A percentile compares a stretch with the other conserved stretches of the same genome.
phyloP scores from a whole-genome alignment of 129 eudicot species.

The Helianthus tuberosus region DNA sequence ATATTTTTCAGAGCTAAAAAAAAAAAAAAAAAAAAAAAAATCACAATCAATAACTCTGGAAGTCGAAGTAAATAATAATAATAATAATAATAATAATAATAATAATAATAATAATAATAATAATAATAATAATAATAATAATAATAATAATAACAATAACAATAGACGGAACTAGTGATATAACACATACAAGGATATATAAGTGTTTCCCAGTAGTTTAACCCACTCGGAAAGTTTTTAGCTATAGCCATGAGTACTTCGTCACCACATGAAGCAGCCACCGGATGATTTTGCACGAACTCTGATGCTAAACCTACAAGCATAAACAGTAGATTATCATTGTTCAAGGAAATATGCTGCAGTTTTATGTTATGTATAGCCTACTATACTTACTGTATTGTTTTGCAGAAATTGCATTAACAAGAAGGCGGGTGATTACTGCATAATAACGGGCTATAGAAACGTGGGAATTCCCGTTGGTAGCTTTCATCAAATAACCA shows the following conservation, averaged over 20 bases:
- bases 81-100: background rate
- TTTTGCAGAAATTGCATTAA: constrained; percentile 20
- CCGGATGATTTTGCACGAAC: background rate
- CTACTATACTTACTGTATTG: too few species aligned
- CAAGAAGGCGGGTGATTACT: constrained; percentile 2
- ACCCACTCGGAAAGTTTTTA: constrained; percentile 18
- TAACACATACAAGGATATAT: constrained; percentile 31
- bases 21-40: too few species aligned
- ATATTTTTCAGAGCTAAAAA: background rate
- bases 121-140: too few species aligned
- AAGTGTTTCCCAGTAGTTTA: background rate
- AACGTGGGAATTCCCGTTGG: background rate
- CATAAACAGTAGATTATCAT: background rate
- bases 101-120: background rate
- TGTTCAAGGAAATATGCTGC: background rate
- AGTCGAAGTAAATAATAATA: background rate
- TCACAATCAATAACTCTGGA: background rate
- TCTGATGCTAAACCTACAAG: constrained; percentile 5
- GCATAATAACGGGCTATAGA: background rate
- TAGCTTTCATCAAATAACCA: background rate
- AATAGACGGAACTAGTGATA: too few species aligned
- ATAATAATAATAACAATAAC: too few species aligned
- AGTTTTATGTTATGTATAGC: background rate
- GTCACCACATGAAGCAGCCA: background rate
- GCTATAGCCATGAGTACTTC: constrained; percentile 13